These are phyloP conservation scores for Xylariaceae sp. DNA, from an alignment of 2,329 filamentous ascomycete species.

Conservation along the genomic window DNA sequence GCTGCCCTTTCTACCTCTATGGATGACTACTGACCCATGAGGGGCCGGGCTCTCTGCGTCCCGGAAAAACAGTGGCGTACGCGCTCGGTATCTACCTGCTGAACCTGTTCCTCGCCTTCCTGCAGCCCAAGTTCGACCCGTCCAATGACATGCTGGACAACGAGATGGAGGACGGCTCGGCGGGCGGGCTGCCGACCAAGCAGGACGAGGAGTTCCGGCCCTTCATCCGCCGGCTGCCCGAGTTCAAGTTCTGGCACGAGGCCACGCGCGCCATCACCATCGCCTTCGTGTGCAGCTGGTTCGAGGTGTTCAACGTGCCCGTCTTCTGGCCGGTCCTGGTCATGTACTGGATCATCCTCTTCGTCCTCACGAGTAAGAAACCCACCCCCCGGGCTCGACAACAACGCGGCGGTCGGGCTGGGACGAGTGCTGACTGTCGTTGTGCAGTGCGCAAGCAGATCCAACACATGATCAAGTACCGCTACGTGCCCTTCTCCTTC, in stretches of 20 bases:
- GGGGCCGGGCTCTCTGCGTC: too few species aligned
- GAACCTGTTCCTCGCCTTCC: conserved; percentile 97
- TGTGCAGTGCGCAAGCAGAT: conserved; percentile 90
- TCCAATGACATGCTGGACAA: conserved; percentile 86
- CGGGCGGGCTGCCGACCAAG: conserved; percentile 80
- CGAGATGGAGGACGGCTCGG: conserved; percentile 89
- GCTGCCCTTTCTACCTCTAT: too few species aligned
- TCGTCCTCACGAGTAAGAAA: conserved; percentile 82
- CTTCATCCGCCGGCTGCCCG: conserved; percentile 89
- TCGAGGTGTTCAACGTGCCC: conserved; percentile 88
- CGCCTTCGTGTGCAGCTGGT: conserved; percentile 84
- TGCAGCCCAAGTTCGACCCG: conserved; percentile 97
- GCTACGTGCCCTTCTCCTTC: conserved; percentile 89
- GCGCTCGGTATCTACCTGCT: conserved; percentile 97
- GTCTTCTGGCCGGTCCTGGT: conserved; percentile 99
- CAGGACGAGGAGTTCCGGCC: conserved; percentile 96
- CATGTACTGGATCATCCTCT: conserved; percentile 97
- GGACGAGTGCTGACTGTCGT: conserved; percentile 5
- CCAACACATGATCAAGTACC: conserved; percentile 99
- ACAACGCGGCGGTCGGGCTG: too few species aligned
- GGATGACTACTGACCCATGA: too few species aligned
- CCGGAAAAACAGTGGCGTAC: conserved; percentile 75
- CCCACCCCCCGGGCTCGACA: neutral
- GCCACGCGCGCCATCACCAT: conserved; percentile 82
- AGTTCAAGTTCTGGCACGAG: conserved; percentile 99